Conservation (phyloP, 1,139 yeast species). For the Suhomyces bokatorum region DNA sequence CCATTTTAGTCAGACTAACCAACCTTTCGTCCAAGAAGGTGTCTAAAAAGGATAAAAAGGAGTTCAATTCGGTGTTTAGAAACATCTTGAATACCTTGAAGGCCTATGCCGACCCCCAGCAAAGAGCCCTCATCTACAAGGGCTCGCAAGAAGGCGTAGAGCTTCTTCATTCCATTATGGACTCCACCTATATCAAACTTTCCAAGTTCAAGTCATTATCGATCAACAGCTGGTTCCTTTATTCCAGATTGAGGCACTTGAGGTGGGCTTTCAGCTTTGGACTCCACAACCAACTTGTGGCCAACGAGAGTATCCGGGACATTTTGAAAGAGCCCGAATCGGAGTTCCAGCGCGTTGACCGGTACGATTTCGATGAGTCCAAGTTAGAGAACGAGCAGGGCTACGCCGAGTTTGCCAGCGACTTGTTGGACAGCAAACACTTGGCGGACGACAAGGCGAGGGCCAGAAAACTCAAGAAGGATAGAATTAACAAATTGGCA, state of each 20-base stretch:
- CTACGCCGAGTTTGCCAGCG: constrained; percentile 15
- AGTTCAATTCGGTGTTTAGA: constrained; percentile 61
- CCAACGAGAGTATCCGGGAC: constrained; percentile 47
- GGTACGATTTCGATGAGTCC: constrained; percentile 11
- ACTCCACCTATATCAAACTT: constrained; percentile 52
- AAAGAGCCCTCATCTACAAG: constrained; percentile 36
- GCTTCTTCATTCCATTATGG: constrained; percentile 36
- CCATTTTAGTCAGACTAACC: constrained; percentile 47
- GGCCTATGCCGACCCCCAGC: constrained; percentile 40
- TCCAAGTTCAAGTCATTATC: constrained; percentile 57
- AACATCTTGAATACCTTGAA: constrained; percentile 57
- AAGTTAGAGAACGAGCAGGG: constrained; percentile 12
- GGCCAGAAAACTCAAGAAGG: constrained; percentile 18
- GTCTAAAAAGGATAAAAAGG: constrained; percentile 63
- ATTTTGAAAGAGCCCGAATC: constrained; percentile 42
- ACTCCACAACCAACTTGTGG: constrained; percentile 59
- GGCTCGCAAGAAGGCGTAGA: constrained; percentile 43
- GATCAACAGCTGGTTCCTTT: constrained; percentile 68
- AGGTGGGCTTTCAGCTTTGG: constrained; percentile 76
- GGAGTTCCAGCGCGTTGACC: constrained; percentile 19
- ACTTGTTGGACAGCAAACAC: constrained; percentile 15
- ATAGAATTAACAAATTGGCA: constrained; percentile 17
- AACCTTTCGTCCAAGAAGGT: constrained; percentile 56
- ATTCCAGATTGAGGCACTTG: constrained; percentile 59
- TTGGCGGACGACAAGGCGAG: constrained; percentile 17